A percentile compares a stretch with the other conserved stretches of the same genome.
Conservation (phyloP, 2,329 filamentous ascomycete species). For the Grosmannia huntii region DNA sequence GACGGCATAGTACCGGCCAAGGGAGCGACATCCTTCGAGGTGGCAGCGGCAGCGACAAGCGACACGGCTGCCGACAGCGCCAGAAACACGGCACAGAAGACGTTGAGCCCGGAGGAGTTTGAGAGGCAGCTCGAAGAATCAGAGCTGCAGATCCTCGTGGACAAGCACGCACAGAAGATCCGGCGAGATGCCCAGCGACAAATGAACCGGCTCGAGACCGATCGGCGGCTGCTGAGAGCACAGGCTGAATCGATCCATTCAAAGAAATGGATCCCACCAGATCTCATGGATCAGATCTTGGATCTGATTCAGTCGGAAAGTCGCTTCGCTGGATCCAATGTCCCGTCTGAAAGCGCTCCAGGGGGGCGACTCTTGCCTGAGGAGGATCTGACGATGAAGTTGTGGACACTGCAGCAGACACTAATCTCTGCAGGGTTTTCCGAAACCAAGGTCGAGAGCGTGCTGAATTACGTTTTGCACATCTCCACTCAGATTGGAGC, state of each 20-base stretch:
- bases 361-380: constrained; percentile 48
- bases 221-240: constrained; percentile 65
- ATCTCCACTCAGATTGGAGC: constrained; percentile 49
- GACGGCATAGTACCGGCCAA: constrained; percentile 3
- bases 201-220: constrained; percentile 66
- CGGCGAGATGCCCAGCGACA: constrained; percentile 70
- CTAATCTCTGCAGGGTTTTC: constrained; percentile 59
- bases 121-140: constrained; percentile 80
- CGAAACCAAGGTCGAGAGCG: constrained; percentile 46
- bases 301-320: constrained; percentile 57
- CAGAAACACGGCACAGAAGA: constrained; percentile 22
- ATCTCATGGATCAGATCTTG: constrained; percentile 66
- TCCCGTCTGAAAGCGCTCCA: constrained; percentile 29
- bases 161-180: constrained; percentile 68
- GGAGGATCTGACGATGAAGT: constrained; percentile 63
- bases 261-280: constrained; percentile 66
- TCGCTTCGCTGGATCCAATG: constrained; percentile 40
- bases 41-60: constrained; percentile 14
- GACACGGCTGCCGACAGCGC: constrained; percentile 10
- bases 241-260: constrained; percentile 64
- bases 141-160: constrained; percentile 78
- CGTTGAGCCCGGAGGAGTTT: constrained; percentile 73
- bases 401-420: constrained; percentile 75
- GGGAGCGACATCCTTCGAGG: neutral
- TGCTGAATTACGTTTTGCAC: constrained; percentile 52